phyloP scores from a whole-genome alignment of 257 asterid genomes.

The Nicotiana attenuata region DNA sequence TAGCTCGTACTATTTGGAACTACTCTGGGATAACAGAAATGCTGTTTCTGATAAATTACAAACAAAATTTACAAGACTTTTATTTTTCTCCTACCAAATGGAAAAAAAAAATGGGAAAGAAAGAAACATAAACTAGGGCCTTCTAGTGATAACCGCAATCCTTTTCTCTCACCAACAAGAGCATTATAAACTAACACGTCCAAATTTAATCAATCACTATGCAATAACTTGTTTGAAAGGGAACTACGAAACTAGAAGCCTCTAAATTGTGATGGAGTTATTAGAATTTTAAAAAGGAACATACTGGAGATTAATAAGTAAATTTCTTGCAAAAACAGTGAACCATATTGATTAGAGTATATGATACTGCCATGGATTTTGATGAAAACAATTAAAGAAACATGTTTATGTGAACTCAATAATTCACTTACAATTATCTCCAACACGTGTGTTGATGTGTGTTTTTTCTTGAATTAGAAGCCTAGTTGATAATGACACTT shows the following conservation, averaged over 20 bases:
- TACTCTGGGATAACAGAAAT: too few relatives aligned
- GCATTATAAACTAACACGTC: background rate
- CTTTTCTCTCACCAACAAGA: background rate
- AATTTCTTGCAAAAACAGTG: background rate
- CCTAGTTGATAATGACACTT: constrained; percentile 7
- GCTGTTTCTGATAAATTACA: too few relatives aligned
- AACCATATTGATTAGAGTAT: constrained; percentile 32
- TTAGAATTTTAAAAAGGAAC: background rate
- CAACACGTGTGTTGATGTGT: constrained; percentile 39
- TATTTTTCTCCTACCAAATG: too few relatives aligned
- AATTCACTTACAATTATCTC: constrained; percentile 17
- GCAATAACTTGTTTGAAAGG: background rate
- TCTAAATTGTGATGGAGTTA: background rate
- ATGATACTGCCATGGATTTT: constrained; percentile 36
- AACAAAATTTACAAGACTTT: too few relatives aligned
- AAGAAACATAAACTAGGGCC: background rate
- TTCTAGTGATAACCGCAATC: background rate
- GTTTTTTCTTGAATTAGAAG: constrained; percentile 31
- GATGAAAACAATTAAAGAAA: constrained; percentile 22
- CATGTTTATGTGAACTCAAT: constrained; percentile 27
- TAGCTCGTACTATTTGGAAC: too few relatives aligned
- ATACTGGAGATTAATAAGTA: background rate
- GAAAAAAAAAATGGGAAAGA: too few relatives aligned
- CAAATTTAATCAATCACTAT: background rate
- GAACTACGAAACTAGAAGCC: background rate